Conservation (phyloP, 371 early-diverging fungal species). For the Mortierella sp. region DNA sequence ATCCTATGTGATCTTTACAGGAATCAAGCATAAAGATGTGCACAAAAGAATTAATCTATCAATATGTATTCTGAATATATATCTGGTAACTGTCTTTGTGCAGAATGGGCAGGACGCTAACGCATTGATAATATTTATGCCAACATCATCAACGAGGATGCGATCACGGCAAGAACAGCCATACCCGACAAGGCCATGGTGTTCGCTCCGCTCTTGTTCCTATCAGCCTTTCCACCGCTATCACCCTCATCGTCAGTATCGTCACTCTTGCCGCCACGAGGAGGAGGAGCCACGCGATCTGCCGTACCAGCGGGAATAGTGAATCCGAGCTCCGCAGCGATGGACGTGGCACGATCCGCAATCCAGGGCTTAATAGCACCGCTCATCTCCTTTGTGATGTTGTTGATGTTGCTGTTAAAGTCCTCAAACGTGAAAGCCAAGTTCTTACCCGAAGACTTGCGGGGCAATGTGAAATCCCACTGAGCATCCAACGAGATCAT, state of each 20-base stretch:
- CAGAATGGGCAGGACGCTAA: too few species aligned
- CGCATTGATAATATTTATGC: conserved; percentile 24
- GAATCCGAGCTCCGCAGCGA: conserved; percentile 36
- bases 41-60: too few species aligned
- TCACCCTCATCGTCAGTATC: conserved; percentile 8
- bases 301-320: conserved; percentile 34
- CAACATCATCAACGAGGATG: conserved; percentile 32
- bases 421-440: conserved; percentile 56
- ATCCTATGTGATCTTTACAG: too few species aligned
- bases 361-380: conserved; percentile 50
- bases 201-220: conserved; percentile 4
- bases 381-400: conserved; percentile 42
- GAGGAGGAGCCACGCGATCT: conserved; percentile 45
- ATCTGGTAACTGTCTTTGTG: too few species aligned
- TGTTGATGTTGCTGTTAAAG: conserved; percentile 57
- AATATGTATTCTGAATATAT: too few species aligned
- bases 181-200: conserved; percentile 13
- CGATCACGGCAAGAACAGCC: conserved; percentile 18
- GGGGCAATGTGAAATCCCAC: conserved; percentile 60
- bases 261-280: conserved; percentile 20
- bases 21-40: too few species aligned
- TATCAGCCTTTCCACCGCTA: conserved; percentile 15
- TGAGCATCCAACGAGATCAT: conserved; percentile 64
- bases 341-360: conserved; percentile 12
- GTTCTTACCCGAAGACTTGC: conserved; percentile 59